A percentile compares a stretch with the other conserved stretches of the same genome.
Evolutionary conservation across 1,284 basidiomycete species (phyloP).

Genomic region (Leccinum griseonigrum): DNA sequence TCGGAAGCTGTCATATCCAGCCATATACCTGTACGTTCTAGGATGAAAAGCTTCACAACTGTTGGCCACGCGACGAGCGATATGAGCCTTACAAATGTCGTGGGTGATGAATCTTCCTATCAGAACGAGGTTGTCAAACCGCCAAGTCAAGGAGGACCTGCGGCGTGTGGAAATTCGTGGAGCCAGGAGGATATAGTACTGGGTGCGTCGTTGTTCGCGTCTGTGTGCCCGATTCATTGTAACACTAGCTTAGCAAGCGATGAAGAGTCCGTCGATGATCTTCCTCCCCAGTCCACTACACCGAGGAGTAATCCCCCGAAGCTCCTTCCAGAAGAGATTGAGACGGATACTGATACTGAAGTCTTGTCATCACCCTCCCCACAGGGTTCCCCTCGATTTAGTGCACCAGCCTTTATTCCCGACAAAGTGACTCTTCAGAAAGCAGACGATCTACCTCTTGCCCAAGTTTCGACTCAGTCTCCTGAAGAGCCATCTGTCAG

Average conservation of each 20-base stretch:
- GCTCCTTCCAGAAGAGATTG: conserved; percentile 16
- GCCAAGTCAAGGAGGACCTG: conserved; percentile 27
- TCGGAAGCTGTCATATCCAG: conserved; percentile 30
- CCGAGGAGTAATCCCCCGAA: conserved; percentile 24
- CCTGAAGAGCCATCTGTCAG: conserved; percentile 5
- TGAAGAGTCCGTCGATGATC: conserved; percentile 31
- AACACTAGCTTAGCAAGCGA: conserved; percentile 36
- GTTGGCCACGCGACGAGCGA: conserved; percentile 20
- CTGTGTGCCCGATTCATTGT: background rate
- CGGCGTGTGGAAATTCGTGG: conserved; percentile 19
- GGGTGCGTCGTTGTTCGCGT: conserved; percentile 30
- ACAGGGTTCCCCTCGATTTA: conserved; percentile 21
- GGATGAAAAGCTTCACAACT: conserved; percentile 22
- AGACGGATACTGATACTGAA: conserved; percentile 31
- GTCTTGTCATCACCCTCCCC: conserved; percentile 21
- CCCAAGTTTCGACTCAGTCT: conserved; percentile 2
- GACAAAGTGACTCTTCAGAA: conserved; percentile 18
- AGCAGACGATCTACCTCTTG: conserved; percentile 10
- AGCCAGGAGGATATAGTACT: conserved; percentile 31
- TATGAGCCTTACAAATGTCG: conserved; percentile 29
- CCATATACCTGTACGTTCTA: conserved; percentile 46
- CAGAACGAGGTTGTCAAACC: conserved; percentile 32
- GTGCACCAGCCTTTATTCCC: background rate
- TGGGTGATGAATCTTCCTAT: conserved; percentile 20
- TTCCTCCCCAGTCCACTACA: conserved; percentile 23